A percentile compares a stretch with the other conserved stretches of the same genome.
Conservation (phyloP, 31 red algal species). For the Porphyra umbilicalis region DNA sequence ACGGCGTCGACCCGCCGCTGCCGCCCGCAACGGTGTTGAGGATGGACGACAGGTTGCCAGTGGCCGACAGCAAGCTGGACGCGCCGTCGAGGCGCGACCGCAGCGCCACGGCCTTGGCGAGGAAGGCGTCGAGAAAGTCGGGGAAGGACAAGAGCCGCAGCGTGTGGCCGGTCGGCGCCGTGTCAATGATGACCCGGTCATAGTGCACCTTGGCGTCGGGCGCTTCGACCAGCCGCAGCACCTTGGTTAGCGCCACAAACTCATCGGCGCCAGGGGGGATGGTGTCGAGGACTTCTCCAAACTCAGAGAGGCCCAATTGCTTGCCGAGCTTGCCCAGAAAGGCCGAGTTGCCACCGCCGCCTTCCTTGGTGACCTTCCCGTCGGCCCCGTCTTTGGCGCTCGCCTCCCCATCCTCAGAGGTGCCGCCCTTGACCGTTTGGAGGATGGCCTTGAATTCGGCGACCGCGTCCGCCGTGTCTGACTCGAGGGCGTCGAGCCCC, state of each 20-base stretch:
- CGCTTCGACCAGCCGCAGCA: constrained; percentile 39
- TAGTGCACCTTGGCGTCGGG: constrained; percentile 11
- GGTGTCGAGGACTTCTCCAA: constrained; percentile 76
- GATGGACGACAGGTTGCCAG: not conserved
- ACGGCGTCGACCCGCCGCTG: not conserved
- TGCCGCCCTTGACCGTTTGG: constrained; percentile 20
- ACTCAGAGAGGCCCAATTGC: constrained; percentile 57
- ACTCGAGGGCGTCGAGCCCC: constrained; percentile 58
- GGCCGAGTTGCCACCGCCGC: constrained; percentile 8
- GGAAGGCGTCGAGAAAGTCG: constrained; percentile 61
- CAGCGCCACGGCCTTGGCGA: constrained; percentile 26
- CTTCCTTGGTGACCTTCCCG: constrained; percentile 1
- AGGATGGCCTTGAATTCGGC: constrained; percentile 56
- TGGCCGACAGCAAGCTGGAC: constrained; percentile 11
- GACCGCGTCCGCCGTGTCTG: constrained; percentile 71
- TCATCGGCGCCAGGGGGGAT: constrained; percentile 84
- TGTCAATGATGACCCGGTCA: constrained; percentile 64
- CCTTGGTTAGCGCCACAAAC: constrained; percentile 53
- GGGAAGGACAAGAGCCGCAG: constrained; percentile 75
- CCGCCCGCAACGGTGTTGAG: not conserved
- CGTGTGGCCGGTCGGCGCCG: constrained; percentile 79
- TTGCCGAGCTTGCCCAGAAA: constrained; percentile 5
- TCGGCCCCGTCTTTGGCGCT: constrained; percentile 1
- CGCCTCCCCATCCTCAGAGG: not conserved
- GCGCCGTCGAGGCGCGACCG: constrained; percentile 33